Conservation (phyloP, 805 yeast genomes). For the Suhomyces xylopsoci region DNA sequence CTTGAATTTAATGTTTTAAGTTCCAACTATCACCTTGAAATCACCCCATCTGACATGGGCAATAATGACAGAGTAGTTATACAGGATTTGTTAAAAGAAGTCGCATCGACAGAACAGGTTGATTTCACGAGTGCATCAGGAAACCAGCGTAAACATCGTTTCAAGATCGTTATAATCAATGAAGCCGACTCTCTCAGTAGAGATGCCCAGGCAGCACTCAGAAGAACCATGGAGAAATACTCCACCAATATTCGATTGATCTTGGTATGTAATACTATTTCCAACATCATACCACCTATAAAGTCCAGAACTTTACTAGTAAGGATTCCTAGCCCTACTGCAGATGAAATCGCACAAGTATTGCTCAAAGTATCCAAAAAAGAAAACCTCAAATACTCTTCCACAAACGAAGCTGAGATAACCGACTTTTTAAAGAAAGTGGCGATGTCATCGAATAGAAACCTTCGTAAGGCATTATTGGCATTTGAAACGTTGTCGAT, state of each 20-base stretch:
- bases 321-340: conserved; percentile 80
- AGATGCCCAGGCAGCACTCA: conserved; percentile 93
- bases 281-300: conserved; percentile 90
- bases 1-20: conserved; percentile 92
- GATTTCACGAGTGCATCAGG: conserved; percentile 52
- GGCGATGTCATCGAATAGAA: conserved; percentile 58
- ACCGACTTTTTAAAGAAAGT: conserved; percentile 45
- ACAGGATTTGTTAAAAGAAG: conserved; percentile 88
- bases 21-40: conserved; percentile 85
- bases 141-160: conserved; percentile 46
- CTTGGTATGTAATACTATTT: conserved; percentile 82
- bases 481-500: conserved; percentile 79
- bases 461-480: conserved; percentile 73
- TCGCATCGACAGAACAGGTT: conserved; percentile 95
- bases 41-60: conserved; percentile 96
- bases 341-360: conserved; percentile 54
- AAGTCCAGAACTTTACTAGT: conserved; percentile 86
- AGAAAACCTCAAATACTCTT: conserved; percentile 49
- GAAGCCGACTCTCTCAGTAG: conserved; percentile 88
- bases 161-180: conserved; percentile 80
- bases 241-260: conserved; percentile 82
- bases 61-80: conserved; percentile 92
- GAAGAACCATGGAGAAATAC: conserved; percentile 95
- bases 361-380: conserved; percentile 52
- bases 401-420: conserved; percentile 34